Percentiles rank a stretch among this genome's conserved stretches.
These are phyloP conservation scores for Pistacia vera DNA, from an alignment of 345 rosid species.

Conservation along the genomic window DNA sequence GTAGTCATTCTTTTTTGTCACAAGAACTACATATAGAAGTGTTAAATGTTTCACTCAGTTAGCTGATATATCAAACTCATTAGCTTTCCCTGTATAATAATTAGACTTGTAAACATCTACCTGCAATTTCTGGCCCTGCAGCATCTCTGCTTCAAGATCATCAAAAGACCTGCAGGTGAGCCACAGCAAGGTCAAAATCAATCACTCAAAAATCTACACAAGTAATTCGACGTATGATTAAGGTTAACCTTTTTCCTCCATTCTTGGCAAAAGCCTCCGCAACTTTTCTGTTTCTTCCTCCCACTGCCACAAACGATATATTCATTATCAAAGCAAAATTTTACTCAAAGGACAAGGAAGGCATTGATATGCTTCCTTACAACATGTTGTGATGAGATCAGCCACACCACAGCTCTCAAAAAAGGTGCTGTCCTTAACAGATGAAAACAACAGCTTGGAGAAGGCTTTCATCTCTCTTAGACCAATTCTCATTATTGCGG, in stretches of 20 bases:
- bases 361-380: conserved; percentile 47
- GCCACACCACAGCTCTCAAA: conserved; percentile 98
- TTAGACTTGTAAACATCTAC: conserved; percentile 34
- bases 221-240: conserved; percentile 7
- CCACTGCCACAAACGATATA: conserved; percentile 49
- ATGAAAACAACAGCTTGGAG: conserved; percentile 78
- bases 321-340: conserved; percentile 11
- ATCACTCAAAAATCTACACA: not conserved
- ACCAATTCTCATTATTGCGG: conserved; percentile 98
- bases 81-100: not conserved
- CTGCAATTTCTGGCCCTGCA: conserved; percentile 96
- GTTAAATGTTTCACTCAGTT: not conserved
- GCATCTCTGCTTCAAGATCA: conserved; percentile 93
- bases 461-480: conserved; percentile 90
- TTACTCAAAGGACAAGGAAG: conserved; percentile 1
- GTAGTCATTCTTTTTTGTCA: not conserved
- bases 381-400: conserved; percentile 90
- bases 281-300: conserved; percentile 90
- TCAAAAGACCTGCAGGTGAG: conserved; percentile 74
- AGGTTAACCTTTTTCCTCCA: conserved; percentile 70
- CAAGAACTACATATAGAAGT: not conserved
- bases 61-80: not conserved
- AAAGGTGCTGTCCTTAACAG: conserved; percentile 85
- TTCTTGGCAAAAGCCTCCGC: conserved; percentile 89
- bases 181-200: conserved; percentile 13